A percentile compares a stretch with the other conserved stretches of the same genome.
Evolutionary conservation across 1,139 yeast genomes (phyloP).

Genomic region (Keqinozyma sinolaborantium): DNA sequence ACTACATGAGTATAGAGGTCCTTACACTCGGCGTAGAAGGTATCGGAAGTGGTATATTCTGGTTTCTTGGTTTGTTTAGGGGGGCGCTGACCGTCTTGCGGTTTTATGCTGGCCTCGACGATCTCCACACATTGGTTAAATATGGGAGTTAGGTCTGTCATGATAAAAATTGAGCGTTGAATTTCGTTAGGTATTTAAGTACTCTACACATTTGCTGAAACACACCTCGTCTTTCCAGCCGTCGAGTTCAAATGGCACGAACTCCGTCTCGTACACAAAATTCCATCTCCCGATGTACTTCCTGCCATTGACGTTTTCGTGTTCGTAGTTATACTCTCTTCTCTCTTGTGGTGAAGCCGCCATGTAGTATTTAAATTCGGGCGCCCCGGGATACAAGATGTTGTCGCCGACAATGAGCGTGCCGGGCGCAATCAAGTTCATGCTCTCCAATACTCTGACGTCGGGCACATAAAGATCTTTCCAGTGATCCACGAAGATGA

Average conservation of each 20-base stretch:
- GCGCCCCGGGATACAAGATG: conserved; percentile 31
- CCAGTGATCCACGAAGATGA: conserved; percentile 42
- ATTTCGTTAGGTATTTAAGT: neutral
- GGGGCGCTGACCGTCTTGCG: conserved; percentile 2
- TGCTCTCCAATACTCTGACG: conserved; percentile 37
- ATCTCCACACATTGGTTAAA: conserved; percentile 49
- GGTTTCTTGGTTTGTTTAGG: neutral
- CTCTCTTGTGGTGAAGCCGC: conserved; percentile 35
- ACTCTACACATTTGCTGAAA: conserved; percentile 20
- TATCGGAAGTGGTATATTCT: conserved; percentile 33
- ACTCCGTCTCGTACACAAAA: conserved; percentile 33
- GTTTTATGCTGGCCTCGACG: conserved; percentile 27
- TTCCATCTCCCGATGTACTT: conserved; percentile 41
- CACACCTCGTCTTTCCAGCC: conserved; percentile 27
- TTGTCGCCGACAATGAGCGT: conserved; percentile 42
- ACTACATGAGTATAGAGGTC: conserved; percentile 41
- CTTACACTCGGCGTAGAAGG: conserved; percentile 48
- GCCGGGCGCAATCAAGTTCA: conserved; percentile 37
- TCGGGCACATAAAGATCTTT: conserved; percentile 40
- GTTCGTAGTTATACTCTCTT: conserved; percentile 20
- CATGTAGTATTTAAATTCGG: conserved; percentile 39
- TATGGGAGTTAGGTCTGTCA: conserved; percentile 53
- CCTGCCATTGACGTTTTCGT: conserved; percentile 24
- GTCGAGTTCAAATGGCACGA: conserved; percentile 12
- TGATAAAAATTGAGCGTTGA: conserved; percentile 10